Percentiles rank a stretch among this genome's conserved stretches.
Conservation (phyloP, 1,284 basidiomycete species). For the Chondrostereum purpureum region DNA sequence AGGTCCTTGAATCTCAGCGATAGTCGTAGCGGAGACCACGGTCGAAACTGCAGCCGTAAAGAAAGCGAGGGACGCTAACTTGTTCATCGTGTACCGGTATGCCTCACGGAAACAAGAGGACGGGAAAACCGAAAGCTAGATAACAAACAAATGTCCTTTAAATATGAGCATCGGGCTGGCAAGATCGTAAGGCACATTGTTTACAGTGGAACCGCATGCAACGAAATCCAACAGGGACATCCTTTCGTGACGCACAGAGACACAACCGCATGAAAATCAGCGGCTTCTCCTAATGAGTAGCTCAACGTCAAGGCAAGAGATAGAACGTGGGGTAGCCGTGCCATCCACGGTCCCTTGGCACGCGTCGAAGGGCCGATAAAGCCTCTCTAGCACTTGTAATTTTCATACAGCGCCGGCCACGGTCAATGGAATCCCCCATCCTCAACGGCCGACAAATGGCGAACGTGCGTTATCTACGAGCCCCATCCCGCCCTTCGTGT, state of each 20-base stretch:
- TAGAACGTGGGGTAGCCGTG: too few species aligned
- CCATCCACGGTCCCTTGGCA: background rate
- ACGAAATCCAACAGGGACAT: constrained; percentile 4
- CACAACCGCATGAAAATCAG: background rate
- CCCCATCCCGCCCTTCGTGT: too few species aligned
- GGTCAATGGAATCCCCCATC: too few species aligned
- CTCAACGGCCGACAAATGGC: too few species aligned
- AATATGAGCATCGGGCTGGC: background rate
- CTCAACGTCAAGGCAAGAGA: too few species aligned
- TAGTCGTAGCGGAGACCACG: constrained; percentile 25
- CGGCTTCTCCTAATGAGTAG: background rate
- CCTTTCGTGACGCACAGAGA: background rate
- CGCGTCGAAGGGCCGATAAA: background rate
- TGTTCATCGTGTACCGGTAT: constrained; percentile 21
- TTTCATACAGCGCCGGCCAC: too few species aligned
- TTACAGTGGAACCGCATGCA: constrained; percentile 4
- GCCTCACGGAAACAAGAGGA: constrained; percentile 7
- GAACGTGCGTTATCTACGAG: too few species aligned
- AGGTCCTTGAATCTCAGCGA: constrained; percentile 48
- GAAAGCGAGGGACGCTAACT: constrained; percentile 23
- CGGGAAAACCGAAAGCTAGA: background rate
- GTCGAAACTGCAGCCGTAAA: constrained; percentile 14
- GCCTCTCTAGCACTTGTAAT: background rate
- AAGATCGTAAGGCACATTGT: background rate
- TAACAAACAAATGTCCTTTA: background rate